Evolutionary conservation across 345 rosid species (phyloP), one percentile per base, ranked within the genome.

Genomic region (Populus nigra): DNA sequence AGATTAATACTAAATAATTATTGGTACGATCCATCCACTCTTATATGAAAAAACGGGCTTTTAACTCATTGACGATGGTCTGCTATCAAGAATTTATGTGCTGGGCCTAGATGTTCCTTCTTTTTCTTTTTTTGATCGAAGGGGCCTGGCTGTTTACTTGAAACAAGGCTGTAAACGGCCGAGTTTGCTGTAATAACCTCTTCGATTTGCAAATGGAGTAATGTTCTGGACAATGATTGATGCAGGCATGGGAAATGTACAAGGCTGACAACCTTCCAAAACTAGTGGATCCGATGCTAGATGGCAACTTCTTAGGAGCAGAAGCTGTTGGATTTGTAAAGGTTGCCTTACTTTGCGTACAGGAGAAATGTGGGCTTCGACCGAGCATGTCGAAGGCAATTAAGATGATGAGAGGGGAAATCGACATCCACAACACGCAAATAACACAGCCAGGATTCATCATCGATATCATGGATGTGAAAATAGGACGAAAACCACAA

Each of bases 171-270:
- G 8, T 18, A 18, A 18, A 47, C 50, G 18, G 50, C 18, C 16
- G 1, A 47, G 50, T 18, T 6, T 50, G 59, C 59, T 50, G 22
- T 2, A 7, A 50, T 50, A 7, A 20, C 23, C n/a, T 50, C 7
- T 25, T 38, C 53, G 12, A 41, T 20, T 38, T 3, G 74, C 17
- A 9, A 31, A 6, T 23, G 29, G 39, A 39, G 39, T 66, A 8
- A 53, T 67, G 23, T 9, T 45, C 16, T 23, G 69, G 22, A 38
- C n/a, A 31, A 27, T 35, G 66, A 65, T 33, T 23, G 25, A 36
- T 79, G 75, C 79, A 83, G 88, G 86, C 86, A 36, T 83, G 86
- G 86, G 77, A 81, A 74, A 73, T 81, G 88, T 81, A 81, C 80
- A 74, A 62, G 43, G 57, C 50, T 0, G 35, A 74, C 12, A 47